Conservation (phyloP, 179 eudicot species). For the Beta macrorhiza region DNA sequence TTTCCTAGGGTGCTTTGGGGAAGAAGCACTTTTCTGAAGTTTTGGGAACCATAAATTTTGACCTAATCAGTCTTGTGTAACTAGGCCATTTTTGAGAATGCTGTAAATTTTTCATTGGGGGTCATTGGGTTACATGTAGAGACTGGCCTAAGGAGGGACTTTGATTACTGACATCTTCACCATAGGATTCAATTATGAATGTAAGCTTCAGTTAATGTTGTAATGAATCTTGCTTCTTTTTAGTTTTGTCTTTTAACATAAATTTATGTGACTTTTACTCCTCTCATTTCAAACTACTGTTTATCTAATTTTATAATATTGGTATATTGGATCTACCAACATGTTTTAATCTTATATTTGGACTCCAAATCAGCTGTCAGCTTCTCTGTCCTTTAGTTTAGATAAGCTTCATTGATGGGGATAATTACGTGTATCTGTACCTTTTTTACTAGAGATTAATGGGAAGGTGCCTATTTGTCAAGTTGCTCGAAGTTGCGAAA, state of each 20-base stretch:
- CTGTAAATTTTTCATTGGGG: slow-evolving; percentile 38
- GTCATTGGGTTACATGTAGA: slow-evolving; percentile 34
- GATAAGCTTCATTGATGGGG: no score
- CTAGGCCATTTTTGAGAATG: slow-evolving; percentile 40
- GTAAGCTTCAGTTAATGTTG: slow-evolving; percentile 20
- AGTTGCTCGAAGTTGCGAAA: no score
- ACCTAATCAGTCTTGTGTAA: slow-evolving; percentile 35
- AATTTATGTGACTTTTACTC: background rate
- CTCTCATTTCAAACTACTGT: no score
- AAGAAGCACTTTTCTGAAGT: slow-evolving; percentile 26
- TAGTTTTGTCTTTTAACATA: background rate
- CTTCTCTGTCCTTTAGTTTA: no score
- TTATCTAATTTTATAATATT: no score
- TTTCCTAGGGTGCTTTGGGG: slow-evolving; percentile 18
- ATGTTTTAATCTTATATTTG: no score
- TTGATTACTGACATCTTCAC: slow-evolving; percentile 26
- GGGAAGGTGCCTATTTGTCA: no score
- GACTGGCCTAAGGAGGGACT: slow-evolving; percentile 20
- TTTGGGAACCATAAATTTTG: slow-evolving; percentile 35
- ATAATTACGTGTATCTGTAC: no score
- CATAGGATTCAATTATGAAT: slow-evolving; percentile 26
- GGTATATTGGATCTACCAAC: no score
- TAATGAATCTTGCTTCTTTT: slow-evolving; percentile 3
- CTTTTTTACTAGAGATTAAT: no score
- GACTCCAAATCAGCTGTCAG: no score